A percentile compares a stretch with the other conserved stretches of the same genome.
phyloP scores from a whole-genome alignment of 2,329 filamentous ascomycete genomes.

The Pseudogymnoascus sp. region DNA sequence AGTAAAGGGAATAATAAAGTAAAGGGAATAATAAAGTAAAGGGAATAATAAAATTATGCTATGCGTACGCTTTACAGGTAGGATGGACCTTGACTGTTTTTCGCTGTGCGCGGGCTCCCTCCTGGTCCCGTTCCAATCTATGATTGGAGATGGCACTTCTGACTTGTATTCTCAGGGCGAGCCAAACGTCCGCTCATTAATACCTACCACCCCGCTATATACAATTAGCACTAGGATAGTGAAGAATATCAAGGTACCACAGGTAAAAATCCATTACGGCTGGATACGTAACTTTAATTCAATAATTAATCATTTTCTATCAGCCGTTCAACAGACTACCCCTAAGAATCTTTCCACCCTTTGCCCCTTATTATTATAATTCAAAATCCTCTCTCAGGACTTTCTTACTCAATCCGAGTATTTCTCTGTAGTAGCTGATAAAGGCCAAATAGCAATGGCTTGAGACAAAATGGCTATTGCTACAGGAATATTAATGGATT shows the following conservation, averaged over 20 bases:
- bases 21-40: too few relatives aligned
- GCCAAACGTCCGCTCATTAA: too few relatives aligned
- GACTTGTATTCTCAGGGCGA: too few relatives aligned
- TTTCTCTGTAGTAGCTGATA: conserved; percentile 15
- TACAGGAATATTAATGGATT: conserved; percentile 1
- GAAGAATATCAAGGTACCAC: not conserved
- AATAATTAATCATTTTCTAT: not conserved
- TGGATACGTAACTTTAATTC: not conserved
- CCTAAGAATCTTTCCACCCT: too few relatives aligned
- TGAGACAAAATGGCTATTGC: not conserved
- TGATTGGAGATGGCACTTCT: too few relatives aligned
- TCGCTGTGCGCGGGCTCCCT: too few relatives aligned
- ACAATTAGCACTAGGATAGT: not conserved
- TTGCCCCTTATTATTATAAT: not conserved
- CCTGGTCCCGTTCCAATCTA: too few relatives aligned
- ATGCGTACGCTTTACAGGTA: too few relatives aligned
- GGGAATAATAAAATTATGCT: too few relatives aligned
- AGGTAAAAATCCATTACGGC: not conserved
- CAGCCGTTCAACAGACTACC: not conserved
- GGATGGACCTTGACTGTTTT: too few relatives aligned
- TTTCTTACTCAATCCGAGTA: conserved; percentile 13
- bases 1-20: too few relatives aligned
- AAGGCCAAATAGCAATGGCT: conserved; percentile 12
- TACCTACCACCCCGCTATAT: not conserved
- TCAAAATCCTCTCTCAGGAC: not conserved